Evolutionary conservation across 2,329 filamentous ascomycete species (phyloP).

Genomic region (Microdochium nivale): DNA sequence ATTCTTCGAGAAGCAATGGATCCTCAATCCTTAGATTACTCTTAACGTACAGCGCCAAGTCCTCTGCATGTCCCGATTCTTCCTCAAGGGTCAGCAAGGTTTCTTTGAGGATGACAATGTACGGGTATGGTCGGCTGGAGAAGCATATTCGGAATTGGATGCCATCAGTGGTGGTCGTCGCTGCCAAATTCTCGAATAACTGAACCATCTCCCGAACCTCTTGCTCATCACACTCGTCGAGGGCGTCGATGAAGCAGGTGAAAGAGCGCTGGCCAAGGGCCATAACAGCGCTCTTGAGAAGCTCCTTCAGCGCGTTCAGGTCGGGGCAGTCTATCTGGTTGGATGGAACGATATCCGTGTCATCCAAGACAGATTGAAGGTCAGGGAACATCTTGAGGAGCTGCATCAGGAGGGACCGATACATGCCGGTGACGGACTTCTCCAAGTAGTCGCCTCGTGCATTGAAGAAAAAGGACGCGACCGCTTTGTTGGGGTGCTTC

Average conservation of each 20-base stretch:
- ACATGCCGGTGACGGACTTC: neutral
- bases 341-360: neutral
- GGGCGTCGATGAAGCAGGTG: constrained; percentile 10
- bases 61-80: constrained; percentile 20
- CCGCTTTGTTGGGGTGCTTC: too few species aligned
- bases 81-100: constrained; percentile 21
- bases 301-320: neutral
- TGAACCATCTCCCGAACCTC: constrained; percentile 9
- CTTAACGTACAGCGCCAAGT: too few species aligned
- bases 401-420: constrained; percentile 22
- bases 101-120: constrained; percentile 22
- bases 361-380: constrained; percentile 14
- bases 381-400: constrained; percentile 7
- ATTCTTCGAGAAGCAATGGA: too few species aligned
- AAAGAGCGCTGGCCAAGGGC: constrained; percentile 1
- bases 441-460: neutral
- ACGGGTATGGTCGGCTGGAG: constrained; percentile 33
- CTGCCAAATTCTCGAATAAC: constrained; percentile 5
- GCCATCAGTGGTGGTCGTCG: neutral
- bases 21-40: too few species aligned
- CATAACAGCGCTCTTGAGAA: constrained; percentile 3
- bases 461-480: constrained; percentile 18
- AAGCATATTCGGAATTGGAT: constrained; percentile 25
- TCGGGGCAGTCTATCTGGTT: neutral
- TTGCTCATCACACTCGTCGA: constrained; percentile 12